phyloP scores from a whole-genome alignment of 1,284 basidiomycete genomes.

The Ustilago hordei region DNA sequence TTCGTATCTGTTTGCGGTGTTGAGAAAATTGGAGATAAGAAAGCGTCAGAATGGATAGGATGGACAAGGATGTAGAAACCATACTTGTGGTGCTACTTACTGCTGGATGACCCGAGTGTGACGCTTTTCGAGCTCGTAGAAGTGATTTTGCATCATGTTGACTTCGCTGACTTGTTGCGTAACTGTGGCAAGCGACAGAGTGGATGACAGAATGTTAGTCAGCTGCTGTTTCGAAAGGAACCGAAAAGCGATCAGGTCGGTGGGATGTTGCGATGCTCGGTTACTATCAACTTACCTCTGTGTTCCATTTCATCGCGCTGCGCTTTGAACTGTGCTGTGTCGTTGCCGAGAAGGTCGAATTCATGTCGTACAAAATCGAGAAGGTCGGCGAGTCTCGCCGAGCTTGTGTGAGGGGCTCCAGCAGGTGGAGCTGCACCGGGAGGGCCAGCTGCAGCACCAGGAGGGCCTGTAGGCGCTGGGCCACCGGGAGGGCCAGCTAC shows the following conservation, averaged over 20 bases:
- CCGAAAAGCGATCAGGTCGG: not conserved
- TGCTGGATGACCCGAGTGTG: slow-evolving; percentile 79
- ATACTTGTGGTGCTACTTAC: slow-evolving; percentile 64
- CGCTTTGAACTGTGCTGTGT: slow-evolving; percentile 77
- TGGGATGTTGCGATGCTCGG: slow-evolving; percentile 23
- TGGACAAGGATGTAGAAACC: not conserved
- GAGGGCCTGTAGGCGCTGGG: slow-evolving; percentile 34
- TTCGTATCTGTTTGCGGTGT: slow-evolving; percentile 73
- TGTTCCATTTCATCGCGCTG: slow-evolving; percentile 91
- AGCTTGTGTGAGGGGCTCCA: slow-evolving; percentile 48
- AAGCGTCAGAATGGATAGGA: not conserved
- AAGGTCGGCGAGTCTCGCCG: slow-evolving; percentile 77
- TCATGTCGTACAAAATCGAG: slow-evolving; percentile 87
- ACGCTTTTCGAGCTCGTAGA: slow-evolving; percentile 82
- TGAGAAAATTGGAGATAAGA: not conserved
- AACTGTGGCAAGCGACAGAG: slow-evolving; percentile 18
- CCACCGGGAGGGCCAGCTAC: slow-evolving; percentile 42
- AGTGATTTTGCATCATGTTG: slow-evolving; percentile 72
- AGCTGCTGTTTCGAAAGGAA: not conserved
- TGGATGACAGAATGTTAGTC: not conserved
- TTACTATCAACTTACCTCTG: slow-evolving; percentile 75
- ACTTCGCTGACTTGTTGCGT: slow-evolving; percentile 62
- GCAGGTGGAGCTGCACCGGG: slow-evolving; percentile 41
- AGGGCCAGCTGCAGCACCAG: slow-evolving; percentile 41
- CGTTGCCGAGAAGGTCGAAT: slow-evolving; percentile 82